Evolutionary conservation across 495 filamentous ascomycete genomes (phyloP).

Genomic region (Patellaria atrata): DNA sequence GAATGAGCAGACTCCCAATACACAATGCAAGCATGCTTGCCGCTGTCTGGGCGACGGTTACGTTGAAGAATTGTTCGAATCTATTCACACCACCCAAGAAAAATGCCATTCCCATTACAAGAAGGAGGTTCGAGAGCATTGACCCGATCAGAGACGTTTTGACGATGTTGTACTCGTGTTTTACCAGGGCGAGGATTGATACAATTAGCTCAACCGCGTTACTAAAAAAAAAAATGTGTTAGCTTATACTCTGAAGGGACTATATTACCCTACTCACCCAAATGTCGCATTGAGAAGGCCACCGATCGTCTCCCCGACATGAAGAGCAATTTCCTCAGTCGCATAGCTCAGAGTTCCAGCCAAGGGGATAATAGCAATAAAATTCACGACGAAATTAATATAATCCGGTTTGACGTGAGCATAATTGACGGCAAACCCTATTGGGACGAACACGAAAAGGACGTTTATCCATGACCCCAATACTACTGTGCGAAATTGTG

Average conservation of each 20-base stretch:
- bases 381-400: conserved; percentile 75
- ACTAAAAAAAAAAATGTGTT: conserved; percentile 26
- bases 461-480: conserved; percentile 78
- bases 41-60: conserved; percentile 84
- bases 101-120: conserved; percentile 90
- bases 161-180: conserved; percentile 68
- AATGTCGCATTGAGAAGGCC: conserved; percentile 81
- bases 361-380: conserved; percentile 61
- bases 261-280: conserved; percentile 37
- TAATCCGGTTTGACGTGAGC: conserved; percentile 38
- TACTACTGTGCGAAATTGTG: conserved; percentile 25
- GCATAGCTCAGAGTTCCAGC: conserved; percentile 30
- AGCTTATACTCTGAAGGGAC: conserved; percentile 2
- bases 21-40: conserved; percentile 67
- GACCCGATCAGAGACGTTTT: conserved; percentile 84
- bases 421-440: conserved; percentile 60
- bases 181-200: conserved; percentile 62
- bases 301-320: conserved; percentile 63
- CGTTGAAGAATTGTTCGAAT: conserved; percentile 78
- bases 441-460: conserved; percentile 61
- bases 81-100: conserved; percentile 74
- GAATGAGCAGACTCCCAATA: conserved; percentile 70
- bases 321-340: conserved; percentile 31
- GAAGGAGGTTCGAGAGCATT: conserved; percentile 80
- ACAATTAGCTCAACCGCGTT: conserved; percentile 92